phyloP scores from a whole-genome alignment of 805 yeast species.

The Torulaspora franciscae region DNA sequence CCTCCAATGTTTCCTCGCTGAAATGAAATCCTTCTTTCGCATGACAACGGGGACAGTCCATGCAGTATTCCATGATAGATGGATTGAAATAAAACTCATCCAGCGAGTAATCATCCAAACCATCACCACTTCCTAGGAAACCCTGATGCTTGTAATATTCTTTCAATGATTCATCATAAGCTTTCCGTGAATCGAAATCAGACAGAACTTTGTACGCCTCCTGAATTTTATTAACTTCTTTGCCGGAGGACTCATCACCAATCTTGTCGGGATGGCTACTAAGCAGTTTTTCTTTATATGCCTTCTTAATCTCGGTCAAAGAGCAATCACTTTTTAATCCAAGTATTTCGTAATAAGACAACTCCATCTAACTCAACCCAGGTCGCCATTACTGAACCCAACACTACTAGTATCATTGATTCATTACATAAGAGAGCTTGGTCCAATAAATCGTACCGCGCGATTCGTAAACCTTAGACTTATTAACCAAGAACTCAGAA shows the following conservation, averaged over 20 bases:
- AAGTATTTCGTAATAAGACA: slow-evolving; percentile 54
- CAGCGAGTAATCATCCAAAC: slow-evolving; percentile 61
- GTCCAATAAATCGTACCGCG: background rate
- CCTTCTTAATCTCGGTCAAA: slow-evolving; percentile 46
- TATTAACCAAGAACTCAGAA: too few species aligned
- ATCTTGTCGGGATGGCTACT: slow-evolving; percentile 75
- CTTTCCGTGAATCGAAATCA: slow-evolving; percentile 37
- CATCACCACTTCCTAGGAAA: slow-evolving; percentile 49
- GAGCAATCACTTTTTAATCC: slow-evolving; percentile 43
- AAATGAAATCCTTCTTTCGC: slow-evolving; percentile 50
- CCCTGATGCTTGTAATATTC: slow-evolving; percentile 35
- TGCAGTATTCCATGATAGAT: slow-evolving; percentile 35
- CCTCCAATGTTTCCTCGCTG: slow-evolving; percentile 56
- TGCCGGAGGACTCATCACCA: slow-evolving; percentile 2
- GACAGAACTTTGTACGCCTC: slow-evolving; percentile 59
- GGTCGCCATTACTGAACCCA: background rate
- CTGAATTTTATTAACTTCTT: slow-evolving; percentile 48
- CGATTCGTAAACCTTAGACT: background rate
- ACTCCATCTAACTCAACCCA: background rate
- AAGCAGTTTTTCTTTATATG: slow-evolving; percentile 60
- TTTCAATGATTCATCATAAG: slow-evolving; percentile 50
- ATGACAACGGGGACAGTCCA: slow-evolving; percentile 66
- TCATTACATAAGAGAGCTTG: background rate
- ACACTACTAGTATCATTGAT: background rate
- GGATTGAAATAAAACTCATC: slow-evolving; percentile 53